Evolutionary conservation across 306 rosid species (phyloP).

Genomic region (Cucumis cinereus): DNA sequence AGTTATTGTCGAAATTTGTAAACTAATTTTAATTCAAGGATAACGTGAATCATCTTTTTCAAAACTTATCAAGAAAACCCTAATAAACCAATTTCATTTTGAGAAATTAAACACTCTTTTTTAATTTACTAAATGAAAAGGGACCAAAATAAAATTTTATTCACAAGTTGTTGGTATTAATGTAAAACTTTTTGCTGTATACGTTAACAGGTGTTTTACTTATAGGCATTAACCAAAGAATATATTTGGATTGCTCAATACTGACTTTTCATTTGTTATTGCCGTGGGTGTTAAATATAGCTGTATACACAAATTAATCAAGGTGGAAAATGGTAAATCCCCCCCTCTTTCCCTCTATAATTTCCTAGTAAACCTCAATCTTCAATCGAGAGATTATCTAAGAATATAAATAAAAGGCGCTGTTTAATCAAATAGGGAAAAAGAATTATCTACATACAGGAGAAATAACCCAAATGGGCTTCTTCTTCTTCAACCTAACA

Average conservation of each 20-base stretch:
- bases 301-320: constrained; percentile 62
- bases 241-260: not conserved
- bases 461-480: constrained; percentile 19
- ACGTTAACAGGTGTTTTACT: too few species aligned
- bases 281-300: constrained; percentile 14
- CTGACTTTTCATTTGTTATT: constrained; percentile 14
- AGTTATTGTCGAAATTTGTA: too few species aligned
- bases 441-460: constrained; percentile 34
- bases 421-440: constrained; percentile 4
- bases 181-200: too few species aligned
- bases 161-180: too few species aligned
- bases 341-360: constrained; percentile 23
- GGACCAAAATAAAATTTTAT: too few species aligned
- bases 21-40: too few species aligned
- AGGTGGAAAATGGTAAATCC: constrained; percentile 31
- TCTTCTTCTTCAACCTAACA: constrained; percentile 24
- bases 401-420: constrained; percentile 10
- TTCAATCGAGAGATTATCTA: constrained; percentile 13
- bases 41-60: too few species aligned
- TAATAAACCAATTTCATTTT: too few species aligned
- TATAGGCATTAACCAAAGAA: not conserved
- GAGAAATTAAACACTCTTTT: too few species aligned
- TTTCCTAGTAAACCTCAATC: constrained; percentile 20
- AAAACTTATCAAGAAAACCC: too few species aligned
- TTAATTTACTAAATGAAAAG: too few species aligned